Conservation (phyloP, 352 stramenopile genomes). For the Phytophthora nicotianae region DNA sequence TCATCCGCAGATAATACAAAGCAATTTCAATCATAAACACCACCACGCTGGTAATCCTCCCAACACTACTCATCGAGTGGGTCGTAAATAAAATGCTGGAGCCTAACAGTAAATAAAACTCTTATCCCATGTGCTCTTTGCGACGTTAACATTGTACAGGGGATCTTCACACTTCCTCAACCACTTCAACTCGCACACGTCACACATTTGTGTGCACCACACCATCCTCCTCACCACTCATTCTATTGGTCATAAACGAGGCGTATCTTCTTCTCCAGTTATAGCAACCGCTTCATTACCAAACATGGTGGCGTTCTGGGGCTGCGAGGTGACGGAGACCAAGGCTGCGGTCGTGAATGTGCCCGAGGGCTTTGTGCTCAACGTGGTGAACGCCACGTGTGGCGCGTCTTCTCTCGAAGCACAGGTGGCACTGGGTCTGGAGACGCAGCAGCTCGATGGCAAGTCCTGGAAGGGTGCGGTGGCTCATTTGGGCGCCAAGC, state of each 20-base stretch:
- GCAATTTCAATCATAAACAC: too few species aligned
- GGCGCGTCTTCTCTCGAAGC: constrained; percentile 23
- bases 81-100: too few species aligned
- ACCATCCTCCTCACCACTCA: constrained; percentile 36
- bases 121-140: too few species aligned
- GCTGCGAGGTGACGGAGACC: constrained; percentile 56
- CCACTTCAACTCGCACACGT: constrained; percentile 22
- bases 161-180: not conserved
- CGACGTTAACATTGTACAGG: too few species aligned
- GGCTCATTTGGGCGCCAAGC: constrained; percentile 53
- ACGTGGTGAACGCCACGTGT: constrained; percentile 61
- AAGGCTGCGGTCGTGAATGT: constrained; percentile 59
- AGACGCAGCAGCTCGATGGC: constrained; percentile 70
- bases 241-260: constrained; percentile 16
- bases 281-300: constrained; percentile 9
- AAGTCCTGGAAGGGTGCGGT: constrained; percentile 72
- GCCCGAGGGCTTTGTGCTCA: constrained; percentile 66
- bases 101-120: too few species aligned
- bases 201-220: constrained; percentile 25
- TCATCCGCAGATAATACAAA: too few species aligned
- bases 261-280: not conserved
- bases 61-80: not conserved
- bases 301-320: constrained; percentile 65
- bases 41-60: not conserved
- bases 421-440: constrained; percentile 54